Evolutionary conservation across 2,329 filamentous ascomycete genomes (phyloP).

Genomic region (Penicillium carneum): DNA sequence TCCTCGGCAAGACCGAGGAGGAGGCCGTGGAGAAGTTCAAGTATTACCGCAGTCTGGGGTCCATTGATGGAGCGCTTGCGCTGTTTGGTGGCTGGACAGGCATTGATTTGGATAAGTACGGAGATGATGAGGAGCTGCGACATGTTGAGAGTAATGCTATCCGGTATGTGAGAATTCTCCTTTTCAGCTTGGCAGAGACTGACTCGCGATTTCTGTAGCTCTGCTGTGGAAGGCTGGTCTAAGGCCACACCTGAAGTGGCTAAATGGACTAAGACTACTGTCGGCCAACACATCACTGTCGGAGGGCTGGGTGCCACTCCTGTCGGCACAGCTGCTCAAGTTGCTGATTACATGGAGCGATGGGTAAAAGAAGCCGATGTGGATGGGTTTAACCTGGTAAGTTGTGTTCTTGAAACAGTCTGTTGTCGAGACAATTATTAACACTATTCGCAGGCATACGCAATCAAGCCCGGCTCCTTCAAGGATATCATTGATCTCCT

Average conservation of each 20-base stretch:
- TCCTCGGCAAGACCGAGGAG: conserved; percentile 70
- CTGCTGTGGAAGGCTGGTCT: conserved; percentile 59
- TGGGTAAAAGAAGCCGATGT: conserved; percentile 75
- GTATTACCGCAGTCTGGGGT: conserved; percentile 68
- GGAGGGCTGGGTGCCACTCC: conserved; percentile 71
- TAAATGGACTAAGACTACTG: conserved; percentile 76
- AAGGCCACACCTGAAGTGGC: conserved; percentile 65
- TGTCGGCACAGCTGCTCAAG: conserved; percentile 69
- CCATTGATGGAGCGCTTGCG: conserved; percentile 71
- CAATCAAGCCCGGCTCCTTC: conserved; percentile 72
- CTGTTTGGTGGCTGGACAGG: conserved; percentile 79
- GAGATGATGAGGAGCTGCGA: conserved; percentile 68
- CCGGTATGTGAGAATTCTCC: conserved; percentile 44
- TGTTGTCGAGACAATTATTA: conserved; percentile 3
- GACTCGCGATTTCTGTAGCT: conserved; percentile 42
- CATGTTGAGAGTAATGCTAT: conserved; percentile 69
- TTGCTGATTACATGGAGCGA: conserved; percentile 71
- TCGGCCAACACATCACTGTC: conserved; percentile 72
- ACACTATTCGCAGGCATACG: conserved; percentile 60
- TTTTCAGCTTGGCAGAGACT: conserved; percentile 19
- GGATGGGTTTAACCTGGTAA: conserved; percentile 76
- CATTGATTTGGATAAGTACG: conserved; percentile 67
- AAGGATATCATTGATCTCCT: conserved; percentile 71
- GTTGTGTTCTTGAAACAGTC: conserved; percentile 28
- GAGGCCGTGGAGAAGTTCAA: conserved; percentile 70